Evolutionary conservation across 1,284 basidiomycete genomes (phyloP), one percentile per base, ranked within the genome.

Genomic region (Marasmius fiardii): DNA sequence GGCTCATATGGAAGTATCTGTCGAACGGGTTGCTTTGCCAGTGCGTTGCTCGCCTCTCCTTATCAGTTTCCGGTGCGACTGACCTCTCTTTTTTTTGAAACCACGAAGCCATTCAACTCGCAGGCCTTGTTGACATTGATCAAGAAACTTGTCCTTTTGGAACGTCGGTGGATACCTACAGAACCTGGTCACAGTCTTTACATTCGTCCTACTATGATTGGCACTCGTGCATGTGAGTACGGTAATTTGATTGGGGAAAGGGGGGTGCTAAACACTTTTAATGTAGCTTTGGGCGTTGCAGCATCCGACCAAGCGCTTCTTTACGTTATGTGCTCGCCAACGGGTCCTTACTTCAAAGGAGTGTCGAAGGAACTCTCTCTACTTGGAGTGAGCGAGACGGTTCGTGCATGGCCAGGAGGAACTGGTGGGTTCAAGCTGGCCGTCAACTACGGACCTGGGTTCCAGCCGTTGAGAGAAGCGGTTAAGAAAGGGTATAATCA

Each of bases 341-440:
- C 80, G 0, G 87, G 87, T 0, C 88, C 90, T 0, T 93, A 88
- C 73, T 92, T 90, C 76, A 74, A 79, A 51, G 76, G 76, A 18
- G 80, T 78, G 10, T 78, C 79, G 24, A 84, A 81, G 64, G 81
- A 86, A 1, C 77, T 94, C 51, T 82, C 86, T 1, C 74, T 95
- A 10, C 82, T 91, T 53, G 90, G 88, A 1, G 82, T 88, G 11
- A 72, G 74, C 20, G 79, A 86, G 48, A 79, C 76, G 59, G 89
- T 92, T 4, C 83, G 93, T 43, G 80, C 92, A 0, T 93, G 91
- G 90, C 92, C 92, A 0, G 92, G 92, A 44, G 90, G 86, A 6
- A 88, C 85, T 0, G 88, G 88, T 20, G 80, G 72, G 0, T 73
- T 79, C 71, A 89, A 89, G 68, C 70, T 90, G n/a, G 81, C 81